A percentile compares a stretch with the other conserved stretches of the same genome.
phyloP scores from a whole-genome alignment of 2,329 filamentous ascomycete genomes.

The Whalleya microplaca region DNA sequence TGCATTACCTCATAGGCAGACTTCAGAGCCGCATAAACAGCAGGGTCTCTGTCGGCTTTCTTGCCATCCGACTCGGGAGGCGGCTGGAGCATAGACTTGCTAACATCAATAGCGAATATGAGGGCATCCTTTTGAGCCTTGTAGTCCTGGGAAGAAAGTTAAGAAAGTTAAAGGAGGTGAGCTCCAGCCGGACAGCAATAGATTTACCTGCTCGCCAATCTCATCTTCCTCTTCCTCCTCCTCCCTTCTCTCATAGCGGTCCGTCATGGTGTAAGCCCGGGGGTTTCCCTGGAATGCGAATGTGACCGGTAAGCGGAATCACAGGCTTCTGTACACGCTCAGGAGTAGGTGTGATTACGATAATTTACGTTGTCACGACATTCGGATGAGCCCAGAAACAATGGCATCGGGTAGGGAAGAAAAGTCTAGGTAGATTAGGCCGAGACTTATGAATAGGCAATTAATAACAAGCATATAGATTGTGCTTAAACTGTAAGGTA shows the following conservation, averaged over 20 bases:
- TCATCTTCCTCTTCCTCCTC: slow-evolving; percentile 71
- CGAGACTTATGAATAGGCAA: too few relatives aligned
- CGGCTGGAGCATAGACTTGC: slow-evolving; percentile 77
- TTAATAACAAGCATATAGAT: too few relatives aligned
- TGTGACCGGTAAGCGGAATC: neutral
- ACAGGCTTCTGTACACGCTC: too few relatives aligned
- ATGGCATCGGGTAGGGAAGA: too few relatives aligned
- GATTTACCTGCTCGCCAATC: slow-evolving; percentile 64
- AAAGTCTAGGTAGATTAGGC: neutral
- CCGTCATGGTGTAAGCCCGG: slow-evolving; percentile 26
- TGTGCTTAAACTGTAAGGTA: too few relatives aligned
- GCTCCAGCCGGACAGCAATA: neutral
- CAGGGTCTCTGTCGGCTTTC: slow-evolving; percentile 77
- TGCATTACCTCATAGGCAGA: slow-evolving; percentile 96
- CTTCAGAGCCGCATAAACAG: slow-evolving; percentile 83
- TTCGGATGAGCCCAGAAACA: too few relatives aligned
- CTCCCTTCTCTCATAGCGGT: slow-evolving; percentile 54
- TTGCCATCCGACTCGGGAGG: slow-evolving; percentile 70
- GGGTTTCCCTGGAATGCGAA: neutral
- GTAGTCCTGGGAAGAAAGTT: slow-evolving; percentile 65
- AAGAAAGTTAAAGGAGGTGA: neutral
- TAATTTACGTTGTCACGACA: too few relatives aligned
- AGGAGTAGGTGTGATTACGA: too few relatives aligned
- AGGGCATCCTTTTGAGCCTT: slow-evolving; percentile 96
- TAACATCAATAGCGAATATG: slow-evolving; percentile 94